These are phyloP conservation scores for Penicillium macrosclerotiorum DNA, from an alignment of 495 filamentous ascomycete species.

Conservation along the genomic window DNA sequence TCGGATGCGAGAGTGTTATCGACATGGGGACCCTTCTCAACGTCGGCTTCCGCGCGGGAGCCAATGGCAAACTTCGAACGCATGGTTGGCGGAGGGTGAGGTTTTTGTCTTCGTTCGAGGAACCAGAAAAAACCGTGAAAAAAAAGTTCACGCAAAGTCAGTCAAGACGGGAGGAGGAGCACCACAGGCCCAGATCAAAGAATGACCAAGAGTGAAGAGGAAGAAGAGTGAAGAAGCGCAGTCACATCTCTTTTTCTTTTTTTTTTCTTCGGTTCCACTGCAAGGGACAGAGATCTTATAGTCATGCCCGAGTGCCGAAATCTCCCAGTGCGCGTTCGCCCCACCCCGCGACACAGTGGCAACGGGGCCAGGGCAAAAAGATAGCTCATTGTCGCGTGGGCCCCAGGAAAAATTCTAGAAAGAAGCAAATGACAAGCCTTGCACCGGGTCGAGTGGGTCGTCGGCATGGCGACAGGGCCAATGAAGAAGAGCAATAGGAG, in stretches of 20 bases:
- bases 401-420: slow-evolving; percentile 15
- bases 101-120: slow-evolving; percentile 2
- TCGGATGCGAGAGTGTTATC: slow-evolving; percentile 33
- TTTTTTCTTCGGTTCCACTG: slow-evolving; percentile 24
- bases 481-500: no score
- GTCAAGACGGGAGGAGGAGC: slow-evolving; percentile 10
- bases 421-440: slow-evolving; percentile 27
- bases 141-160: slow-evolving; percentile 6
- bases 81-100: slow-evolving; percentile 9
- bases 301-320: not conserved
- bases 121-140: slow-evolving; percentile 10
- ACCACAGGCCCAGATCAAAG: slow-evolving; percentile 20
- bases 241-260: slow-evolving; percentile 29
- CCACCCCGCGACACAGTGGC: slow-evolving; percentile 19
- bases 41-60: slow-evolving; percentile 30
- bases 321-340: slow-evolving; percentile 1
- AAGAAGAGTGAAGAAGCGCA: not conserved
- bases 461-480: no score
- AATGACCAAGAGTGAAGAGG: slow-evolving; percentile 15
- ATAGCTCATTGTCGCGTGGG: slow-evolving; percentile 19
- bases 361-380: slow-evolving; percentile 10
- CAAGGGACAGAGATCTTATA: slow-evolving; percentile 20
- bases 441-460: no score
- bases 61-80: slow-evolving; percentile 17
- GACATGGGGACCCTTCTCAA: slow-evolving; percentile 42